Conservation (phyloP, 2,329 filamentous ascomycete species). For the Ophiognomonia clavigignenti-juglandacearum region DNA sequence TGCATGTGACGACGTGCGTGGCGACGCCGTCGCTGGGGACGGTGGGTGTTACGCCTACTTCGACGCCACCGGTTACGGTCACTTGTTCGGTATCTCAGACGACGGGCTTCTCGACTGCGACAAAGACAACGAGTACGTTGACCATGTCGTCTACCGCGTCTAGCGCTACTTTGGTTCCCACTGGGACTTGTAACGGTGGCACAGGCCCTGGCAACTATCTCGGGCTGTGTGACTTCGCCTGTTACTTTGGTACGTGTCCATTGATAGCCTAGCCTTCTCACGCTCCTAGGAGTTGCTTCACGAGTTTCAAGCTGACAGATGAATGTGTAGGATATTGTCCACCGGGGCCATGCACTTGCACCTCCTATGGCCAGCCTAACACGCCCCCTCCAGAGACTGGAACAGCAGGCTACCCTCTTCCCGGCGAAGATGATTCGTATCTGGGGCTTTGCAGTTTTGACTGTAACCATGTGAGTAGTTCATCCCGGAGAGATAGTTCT, state of each 20-base stretch:
- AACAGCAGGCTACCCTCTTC: not conserved
- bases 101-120: not conserved
- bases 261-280: too few relatives aligned
- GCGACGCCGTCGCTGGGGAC: conserved; percentile 17
- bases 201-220: conserved; percentile 14
- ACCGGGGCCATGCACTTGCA: conserved; percentile 17
- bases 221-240: conserved; percentile 18
- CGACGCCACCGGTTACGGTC: conserved; percentile 11
- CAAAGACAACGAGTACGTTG: conserved; percentile 13
- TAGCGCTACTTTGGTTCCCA: not conserved
- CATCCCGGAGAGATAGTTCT: not conserved
- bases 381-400: not conserved
- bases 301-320: not conserved
- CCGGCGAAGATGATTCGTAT: conserved; percentile 4
- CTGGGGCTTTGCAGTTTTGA: conserved; percentile 10
- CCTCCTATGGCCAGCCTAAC: conserved; percentile 7
- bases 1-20: conserved; percentile 24
- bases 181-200: conserved; percentile 12
- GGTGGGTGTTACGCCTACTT: conserved; percentile 18
- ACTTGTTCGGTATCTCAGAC: not conserved
- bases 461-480: conserved; percentile 1
- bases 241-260: conserved; percentile 10
- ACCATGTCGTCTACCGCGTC: conserved; percentile 17
- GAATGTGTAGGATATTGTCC: conserved; percentile 13
- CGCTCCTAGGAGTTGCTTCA: too few relatives aligned